phyloP scores from a whole-genome alignment of 2,329 filamentous ascomycete species.

The Magnaporthiopsis poae region DNA sequence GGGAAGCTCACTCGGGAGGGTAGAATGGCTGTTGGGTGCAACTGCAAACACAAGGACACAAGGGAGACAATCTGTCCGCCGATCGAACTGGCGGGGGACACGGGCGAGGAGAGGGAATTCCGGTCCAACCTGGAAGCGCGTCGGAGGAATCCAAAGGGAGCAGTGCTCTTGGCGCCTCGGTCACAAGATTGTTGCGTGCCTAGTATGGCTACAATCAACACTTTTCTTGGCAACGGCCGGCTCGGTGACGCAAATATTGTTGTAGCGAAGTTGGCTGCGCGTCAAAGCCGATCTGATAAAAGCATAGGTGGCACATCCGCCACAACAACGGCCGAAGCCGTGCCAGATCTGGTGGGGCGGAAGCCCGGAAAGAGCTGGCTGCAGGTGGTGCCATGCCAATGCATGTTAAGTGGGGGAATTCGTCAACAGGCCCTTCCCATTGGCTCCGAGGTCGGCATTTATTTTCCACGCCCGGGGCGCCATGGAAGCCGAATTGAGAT shows the following conservation, averaged over 20 bases:
- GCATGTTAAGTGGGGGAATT: neutral
- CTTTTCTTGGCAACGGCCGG: neutral
- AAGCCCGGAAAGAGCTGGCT: conserved; percentile 1
- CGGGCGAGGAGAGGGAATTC: neutral
- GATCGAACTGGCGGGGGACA: neutral
- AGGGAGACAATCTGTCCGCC: neutral
- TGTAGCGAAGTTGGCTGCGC: neutral
- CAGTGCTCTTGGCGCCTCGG: neutral
- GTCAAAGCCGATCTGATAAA: neutral
- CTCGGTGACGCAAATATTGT: neutral
- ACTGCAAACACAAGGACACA: neutral
- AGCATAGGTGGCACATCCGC: neutral
- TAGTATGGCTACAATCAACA: neutral
- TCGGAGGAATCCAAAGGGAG: neutral
- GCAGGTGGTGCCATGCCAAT: neutral
- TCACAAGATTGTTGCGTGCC: neutral
- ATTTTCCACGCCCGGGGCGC: neutral
- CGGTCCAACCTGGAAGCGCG: neutral
- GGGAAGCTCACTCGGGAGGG: neutral
- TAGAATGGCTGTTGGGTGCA: neutral
- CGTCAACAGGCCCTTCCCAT: neutral
- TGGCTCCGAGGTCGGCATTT: neutral
- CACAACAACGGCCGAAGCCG: neutral
- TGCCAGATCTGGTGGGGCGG: conserved; percentile 5
- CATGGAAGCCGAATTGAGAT: neutral